Evolutionary conservation across 805 yeast species (phyloP).

Genomic region (Kuraishia floccosa): DNA sequence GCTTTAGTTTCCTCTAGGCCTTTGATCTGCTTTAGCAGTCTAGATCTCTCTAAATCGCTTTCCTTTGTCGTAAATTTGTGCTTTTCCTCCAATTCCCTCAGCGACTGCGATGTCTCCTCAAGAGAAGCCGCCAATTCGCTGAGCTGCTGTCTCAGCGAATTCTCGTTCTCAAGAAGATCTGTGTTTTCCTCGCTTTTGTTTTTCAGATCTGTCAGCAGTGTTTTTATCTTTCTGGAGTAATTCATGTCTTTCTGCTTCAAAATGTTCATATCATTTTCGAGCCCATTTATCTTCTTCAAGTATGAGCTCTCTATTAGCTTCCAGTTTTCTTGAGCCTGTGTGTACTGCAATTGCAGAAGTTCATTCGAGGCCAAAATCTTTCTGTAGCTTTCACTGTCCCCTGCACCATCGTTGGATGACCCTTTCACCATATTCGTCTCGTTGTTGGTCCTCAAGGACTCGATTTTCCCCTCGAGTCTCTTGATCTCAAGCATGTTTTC

Average conservation of each 20-base stretch:
- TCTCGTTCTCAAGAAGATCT: slow-evolving; percentile 13
- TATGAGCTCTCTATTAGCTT: slow-evolving; percentile 64
- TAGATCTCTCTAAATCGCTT: slow-evolving; percentile 14
- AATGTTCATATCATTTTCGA: slow-evolving; percentile 33
- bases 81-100: slow-evolving; percentile 13
- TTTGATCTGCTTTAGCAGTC: no score
- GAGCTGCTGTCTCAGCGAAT: slow-evolving; percentile 8
- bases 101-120: slow-evolving; percentile 9
- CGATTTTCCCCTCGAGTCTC: slow-evolving; percentile 60
- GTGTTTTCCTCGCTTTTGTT: slow-evolving; percentile 14
- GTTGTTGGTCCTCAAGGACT: slow-evolving; percentile 48
- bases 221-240: slow-evolving; percentile 14
- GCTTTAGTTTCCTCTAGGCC: no score
- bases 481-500: slow-evolving; percentile 33
- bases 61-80: slow-evolving; percentile 16
- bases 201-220: slow-evolving; percentile 24
- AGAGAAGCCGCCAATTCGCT: slow-evolving; percentile 13
- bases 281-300: slow-evolving; percentile 28
- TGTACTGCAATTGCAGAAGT: slow-evolving; percentile 56
- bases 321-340: slow-evolving; percentile 76
- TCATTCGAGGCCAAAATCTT: slow-evolving; percentile 37
- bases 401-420: slow-evolving; percentile 1
- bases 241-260: slow-evolving; percentile 18
- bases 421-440: slow-evolving; percentile 23
- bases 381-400: slow-evolving; percentile 22